Evolutionary conservation across 116 monocot genomes (phyloP).

Genomic region (Phalaenopsis hybrid): DNA sequence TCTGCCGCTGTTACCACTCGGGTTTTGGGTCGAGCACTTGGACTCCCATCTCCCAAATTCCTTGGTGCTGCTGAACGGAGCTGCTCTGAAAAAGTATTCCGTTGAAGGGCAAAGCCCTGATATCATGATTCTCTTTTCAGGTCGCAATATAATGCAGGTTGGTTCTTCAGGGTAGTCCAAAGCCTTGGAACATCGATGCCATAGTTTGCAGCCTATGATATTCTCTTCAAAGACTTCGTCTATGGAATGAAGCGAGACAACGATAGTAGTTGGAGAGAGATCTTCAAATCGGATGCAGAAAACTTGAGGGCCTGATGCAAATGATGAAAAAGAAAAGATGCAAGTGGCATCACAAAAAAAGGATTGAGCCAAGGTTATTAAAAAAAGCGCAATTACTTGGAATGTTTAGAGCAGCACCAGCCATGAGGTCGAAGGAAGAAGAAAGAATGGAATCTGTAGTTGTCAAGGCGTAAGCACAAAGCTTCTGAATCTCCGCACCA

Average conservation of each 20-base stretch:
- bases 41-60: slow-evolving; percentile 53
- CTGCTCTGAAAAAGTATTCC: slow-evolving; percentile 56
- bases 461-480: slow-evolving; percentile 44
- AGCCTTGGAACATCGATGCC: slow-evolving; percentile 37
- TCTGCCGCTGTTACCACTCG: slow-evolving; percentile 17
- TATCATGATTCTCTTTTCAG: slow-evolving; percentile 39
- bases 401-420: slow-evolving; percentile 10
- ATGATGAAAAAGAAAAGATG: background rate
- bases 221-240: slow-evolving; percentile 33
- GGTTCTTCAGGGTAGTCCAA: slow-evolving; percentile 43
- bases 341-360: background rate
- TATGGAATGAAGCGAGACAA: slow-evolving; percentile 30
- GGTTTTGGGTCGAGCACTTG: slow-evolving; percentile 32
- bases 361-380: background rate
- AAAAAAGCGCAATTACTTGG: slow-evolving; percentile 16
- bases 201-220: slow-evolving; percentile 60
- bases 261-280: slow-evolving; percentile 44
- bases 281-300: slow-evolving; percentile 57
- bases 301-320: slow-evolving; percentile 27
- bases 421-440: slow-evolving; percentile 16
- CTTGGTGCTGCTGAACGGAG: slow-evolving; percentile 46
- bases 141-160: slow-evolving; percentile 29
- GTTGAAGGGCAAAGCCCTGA: slow-evolving; percentile 59
- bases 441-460: slow-evolving; percentile 35
- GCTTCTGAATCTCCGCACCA: slow-evolving; percentile 72